Evolutionary conservation across 192 early-diverging fungal genomes (phyloP), one percentile per base, ranked within the genome.

Genomic region (Dissophora globulifera): DNA sequence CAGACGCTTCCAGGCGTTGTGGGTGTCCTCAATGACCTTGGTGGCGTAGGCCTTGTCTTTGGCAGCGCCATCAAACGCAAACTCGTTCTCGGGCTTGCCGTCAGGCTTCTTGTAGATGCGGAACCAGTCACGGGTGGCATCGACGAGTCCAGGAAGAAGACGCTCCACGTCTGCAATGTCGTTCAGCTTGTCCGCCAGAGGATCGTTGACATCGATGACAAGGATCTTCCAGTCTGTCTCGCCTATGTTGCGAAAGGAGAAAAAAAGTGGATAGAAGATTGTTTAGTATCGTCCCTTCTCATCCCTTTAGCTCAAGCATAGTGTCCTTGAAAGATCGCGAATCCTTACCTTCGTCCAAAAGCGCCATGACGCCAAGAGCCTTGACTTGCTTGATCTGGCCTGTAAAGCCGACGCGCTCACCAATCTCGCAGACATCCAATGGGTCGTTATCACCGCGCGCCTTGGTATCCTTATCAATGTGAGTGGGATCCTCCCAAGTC

Each of bases 181-280:
- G 84, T 98, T 96, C 67, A 99, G 88, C 87, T 98, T 95, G 75
- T 88, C 71, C 32, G 98, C 98, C 67, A 98, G 83, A 9, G 98
- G 96, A 84, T 99, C 97, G 80, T 95, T 98, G 72, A 97, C 86
- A 80, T 99, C 97, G 71, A 99, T 98, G 72, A 87, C 94, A 69
- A 99, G 87, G 60, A 99, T 85, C 89, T 99, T 99, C 97, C 97
- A 99, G 89, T 99, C 97, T 60, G 97, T 99, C 83, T 99, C 97
- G 35, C 81, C 79, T 81, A 60, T 17, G 11, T 43, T 29, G 52
- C 20, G 52, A 25, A 25, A 4, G n/a, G 26, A 2, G 23, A 57
- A 12, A 42, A 12, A 42, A 22, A 40, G 25, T 4, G n/a, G 6
- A 26, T 22, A 13, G n/a, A 43, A 15, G 12, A 43, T 43, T 8